Base-by-base conservation (phyloP, 495 filamentous ascomycete species). In the Lichenothelia convexa region DNA sequence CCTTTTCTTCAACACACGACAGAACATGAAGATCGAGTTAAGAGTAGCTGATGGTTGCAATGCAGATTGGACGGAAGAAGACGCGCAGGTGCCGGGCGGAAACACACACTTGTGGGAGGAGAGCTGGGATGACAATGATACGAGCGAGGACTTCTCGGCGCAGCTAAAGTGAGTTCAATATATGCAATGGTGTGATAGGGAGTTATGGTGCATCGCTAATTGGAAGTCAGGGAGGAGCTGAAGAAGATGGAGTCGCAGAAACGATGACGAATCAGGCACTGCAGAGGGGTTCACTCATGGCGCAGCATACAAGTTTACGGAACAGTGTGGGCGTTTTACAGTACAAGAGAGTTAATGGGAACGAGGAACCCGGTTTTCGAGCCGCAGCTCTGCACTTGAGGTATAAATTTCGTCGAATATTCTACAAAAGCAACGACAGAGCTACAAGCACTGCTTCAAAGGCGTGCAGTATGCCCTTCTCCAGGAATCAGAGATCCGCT, bases 101-200 rank as follows among this genome's bases (percentile, higher is more conserved):
- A 80, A 73, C 45, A 73, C 75, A 45, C 83, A 94, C 64, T 61
- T 97, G 40, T 97, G 89, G 89, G 89, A 97, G 63, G 89, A 97
- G 68, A 94, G 84, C 64, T 97, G 89, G 89, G 89, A 97, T 59
- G 89, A 97, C 48, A 89, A 97, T 56, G 89, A 95, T 64, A 85
- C 84, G 39, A 86, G 67, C 47, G 91, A 95, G 55, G 89, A 97
- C 48, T 97, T 97, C 54, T 84, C 85, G 9, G 71, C 79, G 55
- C 89, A 94, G 71, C 60, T 97, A 54, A 91, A 83, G 91, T 97
- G 57, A 45, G 77, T 65, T 18, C 5, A n/a, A n/a, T n/a, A n/a
- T n/a, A n/a, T n/a, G n/a, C n/a, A n/a, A n/a, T n/a, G n/a, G n/a
- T 40, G 21, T 32, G 48, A 3, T 23, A 17, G 18, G 30, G 18